Evolutionary conservation across 352 stramenopile species (phyloP).

Genomic region (Pythium utonaiense): DNA sequence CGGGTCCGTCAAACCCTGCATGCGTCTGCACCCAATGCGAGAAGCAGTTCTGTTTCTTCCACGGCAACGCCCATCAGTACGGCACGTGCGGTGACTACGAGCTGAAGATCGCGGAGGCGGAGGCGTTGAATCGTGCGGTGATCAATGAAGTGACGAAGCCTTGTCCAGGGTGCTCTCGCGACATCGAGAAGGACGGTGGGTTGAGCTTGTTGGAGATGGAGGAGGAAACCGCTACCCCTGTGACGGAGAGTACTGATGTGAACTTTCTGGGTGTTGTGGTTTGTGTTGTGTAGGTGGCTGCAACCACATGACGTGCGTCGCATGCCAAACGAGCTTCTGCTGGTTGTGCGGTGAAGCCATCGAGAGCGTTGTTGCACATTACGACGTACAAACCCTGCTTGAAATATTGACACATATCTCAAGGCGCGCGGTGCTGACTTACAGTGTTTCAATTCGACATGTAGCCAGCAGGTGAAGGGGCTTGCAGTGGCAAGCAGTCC

Average conservation of each 20-base stretch:
- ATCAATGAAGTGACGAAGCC: constrained; percentile 8
- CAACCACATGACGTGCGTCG: constrained; percentile 23
- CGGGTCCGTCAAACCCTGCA: background rate
- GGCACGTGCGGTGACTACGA: constrained; percentile 15
- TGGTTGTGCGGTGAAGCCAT: constrained; percentile 17
- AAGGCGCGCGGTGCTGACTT: too few relatives aligned
- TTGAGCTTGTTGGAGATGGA: too few relatives aligned
- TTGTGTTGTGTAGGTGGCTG: constrained; percentile 18
- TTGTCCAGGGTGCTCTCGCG: constrained; percentile 6
- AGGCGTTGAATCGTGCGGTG: background rate
- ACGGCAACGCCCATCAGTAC: constrained; percentile 13
- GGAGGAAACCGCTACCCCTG: too few relatives aligned
- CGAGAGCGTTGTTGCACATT: too few relatives aligned
- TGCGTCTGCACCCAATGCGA: constrained; percentile 5
- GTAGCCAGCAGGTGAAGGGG: background rate
- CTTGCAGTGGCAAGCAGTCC: constrained; percentile 18
- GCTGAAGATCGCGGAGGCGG: constrained; percentile 1
- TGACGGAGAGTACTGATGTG: too few relatives aligned
- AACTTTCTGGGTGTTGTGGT: too few relatives aligned
- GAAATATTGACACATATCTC: too few relatives aligned
- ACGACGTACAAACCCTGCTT: too few relatives aligned
- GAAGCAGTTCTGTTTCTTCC: constrained; percentile 14
- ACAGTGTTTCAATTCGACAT: too few relatives aligned
- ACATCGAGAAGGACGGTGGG: constrained; percentile 22
- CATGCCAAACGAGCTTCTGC: constrained; percentile 16